Conservation (phyloP, 2,329 filamentous ascomycete genomes). For the Curvularia verruculosa region DNA sequence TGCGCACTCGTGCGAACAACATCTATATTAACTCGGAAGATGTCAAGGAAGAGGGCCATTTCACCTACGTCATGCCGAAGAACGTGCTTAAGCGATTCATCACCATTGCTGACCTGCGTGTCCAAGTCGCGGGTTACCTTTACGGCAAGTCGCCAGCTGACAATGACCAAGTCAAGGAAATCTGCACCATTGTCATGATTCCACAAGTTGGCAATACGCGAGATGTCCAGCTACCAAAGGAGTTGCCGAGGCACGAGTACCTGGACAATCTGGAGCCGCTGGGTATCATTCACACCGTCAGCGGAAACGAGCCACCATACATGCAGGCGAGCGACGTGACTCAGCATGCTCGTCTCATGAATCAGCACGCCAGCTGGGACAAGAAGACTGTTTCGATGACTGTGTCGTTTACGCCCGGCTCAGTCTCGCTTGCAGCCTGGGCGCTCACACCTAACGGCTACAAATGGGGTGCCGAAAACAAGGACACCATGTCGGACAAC, state of each 20-base stretch:
- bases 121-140: constrained; percentile 94
- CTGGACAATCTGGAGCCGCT: constrained; percentile 86
- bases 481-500: constrained; percentile 88
- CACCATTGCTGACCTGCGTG: constrained; percentile 91
- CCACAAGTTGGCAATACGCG: constrained; percentile 94
- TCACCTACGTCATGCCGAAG: constrained; percentile 98
- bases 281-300: constrained; percentile 93
- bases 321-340: constrained; percentile 97
- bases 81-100: constrained; percentile 99
- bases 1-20: constrained; percentile 93
- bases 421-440: constrained; percentile 93
- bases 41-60: constrained; percentile 82
- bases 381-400: constrained; percentile 93
- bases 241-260: constrained; percentile 90
- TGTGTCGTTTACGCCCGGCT: constrained; percentile 94
- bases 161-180: constrained; percentile 96
- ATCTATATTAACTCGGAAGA: constrained; percentile 98
- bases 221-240: constrained; percentile 86
- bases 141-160: constrained; percentile 92
- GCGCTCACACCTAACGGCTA: constrained; percentile 89
- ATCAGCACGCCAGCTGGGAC: constrained; percentile 79
- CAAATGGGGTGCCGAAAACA: constrained; percentile 97
- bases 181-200: constrained; percentile 95
- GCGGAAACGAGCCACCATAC: constrained; percentile 92
- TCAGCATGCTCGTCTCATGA: constrained; percentile 88